Evolutionary conservation across 2,329 filamentous ascomycete species (phyloP), one percentile per base, ranked within the genome.

Genomic region (Trichoderma citrinoviride): DNA sequence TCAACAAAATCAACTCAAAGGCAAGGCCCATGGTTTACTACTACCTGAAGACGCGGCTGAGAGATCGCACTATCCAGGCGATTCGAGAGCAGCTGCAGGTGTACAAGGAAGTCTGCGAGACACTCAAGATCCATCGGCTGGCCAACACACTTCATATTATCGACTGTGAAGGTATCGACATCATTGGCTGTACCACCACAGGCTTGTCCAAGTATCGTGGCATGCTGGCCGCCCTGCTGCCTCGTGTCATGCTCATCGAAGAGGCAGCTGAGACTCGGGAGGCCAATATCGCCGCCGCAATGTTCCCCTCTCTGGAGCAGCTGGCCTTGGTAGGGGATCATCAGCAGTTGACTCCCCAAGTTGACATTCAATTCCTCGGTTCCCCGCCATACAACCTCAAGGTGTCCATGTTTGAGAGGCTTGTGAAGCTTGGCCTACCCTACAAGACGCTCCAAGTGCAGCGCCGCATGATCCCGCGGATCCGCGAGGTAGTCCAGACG

Each of bases 141-240:
- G 82, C 88, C 65, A 79, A 81, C 41, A 85, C 92, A 65, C 76
- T 82, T 8, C 70, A 71, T 5, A 71, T 80, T 6, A 72, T 85
- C n/a, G 70, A 70, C 3, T 64, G 68, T 1, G 72, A 76, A 17
- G 54, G 70, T 0, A 74, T 83, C 17, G 77, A 83, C 23, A 80
- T 91, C 25, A 77, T 94, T 3, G 83, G 84, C 40, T 84, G 85
- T 57, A 96, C 92, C 0, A 93, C 90, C 0, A 96, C 92, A 0
- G 91, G 92, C 1, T 73, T 96, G 8, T 89, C 88, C 75, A 96
- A 96, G 70, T 94, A 95, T 67, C 86, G 91, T 3, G 85, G 83
- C 1, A 79, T 94, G 2, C 79, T 96, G 23, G 81, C 87, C 0
- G 85, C 85, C 2, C 73, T 94, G 5, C 80, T 84, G 29, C 90